Percentiles rank a stretch among this genome's conserved stretches.
These are phyloP conservation scores for Forsythia suspensa DNA, from an alignment of 257 asterid genomes.

Conservation along the genomic window DNA sequence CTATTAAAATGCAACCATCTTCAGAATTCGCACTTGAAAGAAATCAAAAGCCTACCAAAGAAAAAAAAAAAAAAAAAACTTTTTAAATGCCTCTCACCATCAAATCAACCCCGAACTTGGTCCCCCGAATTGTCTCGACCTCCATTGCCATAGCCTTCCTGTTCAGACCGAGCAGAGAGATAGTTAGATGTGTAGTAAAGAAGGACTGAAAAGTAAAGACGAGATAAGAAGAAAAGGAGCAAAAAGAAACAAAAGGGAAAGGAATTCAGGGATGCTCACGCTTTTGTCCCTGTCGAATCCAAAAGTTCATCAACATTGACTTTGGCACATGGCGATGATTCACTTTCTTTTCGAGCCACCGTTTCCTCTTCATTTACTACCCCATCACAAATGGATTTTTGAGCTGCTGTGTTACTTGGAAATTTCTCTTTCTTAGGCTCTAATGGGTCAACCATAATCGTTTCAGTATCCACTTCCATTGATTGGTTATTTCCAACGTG, in stretches of 20 bases:
- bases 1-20: conserved; percentile 26
- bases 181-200: conserved; percentile 12
- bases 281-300: conserved; percentile 51
- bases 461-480: conserved; percentile 28
- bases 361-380: conserved; percentile 39
- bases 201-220: neutral
- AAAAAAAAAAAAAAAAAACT: neutral
- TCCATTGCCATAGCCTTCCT: conserved; percentile 39
- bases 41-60: conserved; percentile 7
- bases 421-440: conserved; percentile 34
- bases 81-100: conserved; percentile 42
- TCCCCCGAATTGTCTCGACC: conserved; percentile 36
- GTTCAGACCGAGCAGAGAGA: conserved; percentile 30
- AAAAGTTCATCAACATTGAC: conserved; percentile 49
- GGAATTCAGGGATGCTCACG: conserved; percentile 49
- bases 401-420: conserved; percentile 34
- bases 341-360: conserved; percentile 49
- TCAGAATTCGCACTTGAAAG: conserved; percentile 17
- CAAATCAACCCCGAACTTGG: conserved; percentile 47
- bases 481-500: conserved; percentile 36
- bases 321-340: conserved; percentile 49
- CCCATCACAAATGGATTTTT: conserved; percentile 34
- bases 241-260: conserved; percentile 20
- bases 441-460: conserved; percentile 32
- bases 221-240: neutral